These are phyloP conservation scores for Boeremia lycopersici DNA, from an alignment of 2,329 filamentous ascomycete genomes.

Conservation along the genomic window DNA sequence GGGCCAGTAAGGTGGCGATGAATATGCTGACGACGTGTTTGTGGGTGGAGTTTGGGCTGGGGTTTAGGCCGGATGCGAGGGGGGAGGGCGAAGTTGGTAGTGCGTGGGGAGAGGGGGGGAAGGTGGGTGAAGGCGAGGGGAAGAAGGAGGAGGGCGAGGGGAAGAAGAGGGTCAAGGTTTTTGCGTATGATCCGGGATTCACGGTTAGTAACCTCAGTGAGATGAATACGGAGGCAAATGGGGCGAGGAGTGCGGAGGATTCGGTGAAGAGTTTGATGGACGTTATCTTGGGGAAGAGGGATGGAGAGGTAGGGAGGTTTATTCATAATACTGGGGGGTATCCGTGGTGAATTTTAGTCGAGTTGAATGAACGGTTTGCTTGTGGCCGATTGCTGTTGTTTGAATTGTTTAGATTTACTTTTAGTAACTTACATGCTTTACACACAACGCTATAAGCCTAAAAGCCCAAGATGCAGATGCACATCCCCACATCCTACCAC, in stretches of 20 bases:
- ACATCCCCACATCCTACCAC: background rate
- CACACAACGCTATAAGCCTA: background rate
- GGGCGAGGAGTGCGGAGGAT: slow-evolving; percentile 44
- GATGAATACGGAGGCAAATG: slow-evolving; percentile 43
- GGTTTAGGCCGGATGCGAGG: background rate
- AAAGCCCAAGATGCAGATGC: background rate
- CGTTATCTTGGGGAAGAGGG: slow-evolving; percentile 46
- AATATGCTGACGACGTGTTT: slow-evolving; percentile 47
- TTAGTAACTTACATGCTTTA: background rate
- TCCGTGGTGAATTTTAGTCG: slow-evolving; percentile 34
- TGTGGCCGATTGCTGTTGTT: background rate
- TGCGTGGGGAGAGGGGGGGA: background rate
- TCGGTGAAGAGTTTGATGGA: slow-evolving; percentile 44
- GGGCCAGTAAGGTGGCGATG: slow-evolving; percentile 47
- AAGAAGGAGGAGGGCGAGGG: background rate
- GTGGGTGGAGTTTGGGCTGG: slow-evolving; percentile 19
- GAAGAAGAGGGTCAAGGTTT: slow-evolving; percentile 40
- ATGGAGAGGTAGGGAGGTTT: slow-evolving; percentile 41
- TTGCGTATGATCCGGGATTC: slow-evolving; percentile 49
- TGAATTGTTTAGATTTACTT: slow-evolving; percentile 3
- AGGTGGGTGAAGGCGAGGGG: background rate
- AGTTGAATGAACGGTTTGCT: background rate
- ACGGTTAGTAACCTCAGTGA: slow-evolving; percentile 42
- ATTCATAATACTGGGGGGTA: slow-evolving; percentile 41
- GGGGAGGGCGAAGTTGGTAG: background rate